phyloP scores from a whole-genome alignment of 257 asterid genomes.

The Solanum gracilifrons region DNA sequence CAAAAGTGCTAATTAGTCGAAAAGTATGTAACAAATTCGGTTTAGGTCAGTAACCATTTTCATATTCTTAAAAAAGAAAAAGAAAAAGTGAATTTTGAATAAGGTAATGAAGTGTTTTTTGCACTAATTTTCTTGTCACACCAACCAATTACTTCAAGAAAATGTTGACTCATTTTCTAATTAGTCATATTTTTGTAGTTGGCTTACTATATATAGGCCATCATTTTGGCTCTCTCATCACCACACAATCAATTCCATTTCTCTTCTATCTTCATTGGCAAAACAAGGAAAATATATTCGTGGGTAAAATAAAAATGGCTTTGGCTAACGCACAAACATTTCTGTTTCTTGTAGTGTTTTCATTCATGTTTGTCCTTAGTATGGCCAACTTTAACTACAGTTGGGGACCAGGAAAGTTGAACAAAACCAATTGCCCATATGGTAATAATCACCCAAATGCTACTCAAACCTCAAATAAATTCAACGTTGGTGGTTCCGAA shows the following conservation, averaged over 20 bases:
- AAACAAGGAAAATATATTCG: neutral
- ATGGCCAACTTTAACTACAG: conserved; percentile 21
- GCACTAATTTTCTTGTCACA: neutral
- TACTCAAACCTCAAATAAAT: conserved; percentile 18
- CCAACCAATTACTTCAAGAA: conserved; percentile 3
- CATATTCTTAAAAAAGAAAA: neutral
- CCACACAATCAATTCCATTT: neutral
- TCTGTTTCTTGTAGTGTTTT: neutral
- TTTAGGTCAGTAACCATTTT: neutral
- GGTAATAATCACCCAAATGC: conserved; percentile 14
- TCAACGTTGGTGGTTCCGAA: conserved; percentile 48
- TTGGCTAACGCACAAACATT: neutral
- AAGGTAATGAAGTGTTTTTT: neutral
- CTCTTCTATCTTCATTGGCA: neutral
- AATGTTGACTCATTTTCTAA: neutral
- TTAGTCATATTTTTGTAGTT: neutral
- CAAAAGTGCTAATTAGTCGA: neutral
- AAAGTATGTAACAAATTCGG: neutral
- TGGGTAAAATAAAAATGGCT: conserved; percentile 5
- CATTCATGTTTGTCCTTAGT: neutral
- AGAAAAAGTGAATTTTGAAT: neutral
- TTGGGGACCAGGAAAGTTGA: conserved; percentile 14
- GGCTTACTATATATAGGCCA: conserved; percentile 2
- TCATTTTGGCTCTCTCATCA: neutral
- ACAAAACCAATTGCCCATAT: conserved; percentile 19